Base-by-base conservation (phyloP, 148 eudicot species). In the Nyssa sinensis region DNA sequence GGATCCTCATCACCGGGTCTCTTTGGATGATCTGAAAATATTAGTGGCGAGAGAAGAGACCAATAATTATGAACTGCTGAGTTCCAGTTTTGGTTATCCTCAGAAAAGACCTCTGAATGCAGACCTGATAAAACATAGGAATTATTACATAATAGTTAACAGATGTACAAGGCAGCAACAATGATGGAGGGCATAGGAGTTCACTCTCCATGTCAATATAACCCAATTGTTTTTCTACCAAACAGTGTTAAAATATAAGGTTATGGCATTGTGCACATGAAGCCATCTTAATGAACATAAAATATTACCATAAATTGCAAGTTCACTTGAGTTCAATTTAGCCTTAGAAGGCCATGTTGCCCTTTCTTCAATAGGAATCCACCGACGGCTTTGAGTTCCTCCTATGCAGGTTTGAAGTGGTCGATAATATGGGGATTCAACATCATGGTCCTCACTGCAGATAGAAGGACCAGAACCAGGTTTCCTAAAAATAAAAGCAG, bases 1-100 rank as follows among this genome's bases (percentile, higher is more conserved):
- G 98, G 98, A 81, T 93, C 98, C 74, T 93, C 98, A 75, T 88
- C 92, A 41, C 98, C 98, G 5, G 98, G 98, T 84, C 98, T 82
- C 80, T 93, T 93, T 28, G 98, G 98, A 82, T 93, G 98, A 80
- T 93, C 98, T 2, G 98, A 93, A 78, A 91, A 93, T 61, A 93
- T 91, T 31, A 91, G 37, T 33, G 98, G 98, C 31, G 98, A 93
- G 55, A 93, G 91, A 61, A 93, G 91, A 74, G 98, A 88, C 98
- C 98, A 93, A 80, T 88, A 93, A 76, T 93, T 81, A 62, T 81
- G 81, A 62, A 89, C 86, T 17, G 92, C 91, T 23, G 87, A 78
- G 53, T 81, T 85, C 92, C 94, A 91, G 81, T 78, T 81, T 24
- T 81, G 73, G 64, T 82, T 51, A 78, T 91, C 97, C 77, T 91